Percentiles rank a stretch among this genome's conserved stretches.
Conservation (phyloP, 257 asterid genomes). For the Ballota nigra region DNA sequence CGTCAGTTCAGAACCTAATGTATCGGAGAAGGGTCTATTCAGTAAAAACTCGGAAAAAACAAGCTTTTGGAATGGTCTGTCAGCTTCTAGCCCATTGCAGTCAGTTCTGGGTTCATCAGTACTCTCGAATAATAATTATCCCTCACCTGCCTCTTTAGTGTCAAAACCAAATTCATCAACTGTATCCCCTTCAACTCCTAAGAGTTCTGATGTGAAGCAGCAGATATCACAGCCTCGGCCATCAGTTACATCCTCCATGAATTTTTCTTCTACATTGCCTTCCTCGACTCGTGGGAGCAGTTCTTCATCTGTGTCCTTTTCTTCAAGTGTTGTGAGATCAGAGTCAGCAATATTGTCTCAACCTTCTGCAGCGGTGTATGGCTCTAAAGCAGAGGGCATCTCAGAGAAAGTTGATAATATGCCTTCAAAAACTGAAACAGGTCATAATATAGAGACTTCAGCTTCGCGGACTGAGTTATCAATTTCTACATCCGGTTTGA, state of each 20-base stretch:
- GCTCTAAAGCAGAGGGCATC: conserved; percentile 30
- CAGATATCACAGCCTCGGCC: conserved; percentile 38
- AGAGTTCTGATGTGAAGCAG: conserved; percentile 39
- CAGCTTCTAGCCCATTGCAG: conserved; percentile 33
- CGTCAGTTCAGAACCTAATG: conserved; percentile 33
- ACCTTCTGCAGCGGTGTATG: conserved; percentile 28
- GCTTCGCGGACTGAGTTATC: conserved; percentile 34
- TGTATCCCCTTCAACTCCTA: conserved; percentile 27
- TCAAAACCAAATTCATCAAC: conserved; percentile 42
- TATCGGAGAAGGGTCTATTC: conserved; percentile 35
- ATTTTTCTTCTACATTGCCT: conserved; percentile 33
- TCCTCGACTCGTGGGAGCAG: conserved; percentile 27
- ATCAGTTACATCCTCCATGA: conserved; percentile 28
- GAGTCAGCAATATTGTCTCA: conserved; percentile 34
- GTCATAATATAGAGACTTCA: conserved; percentile 32
- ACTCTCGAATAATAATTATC: conserved; percentile 27
- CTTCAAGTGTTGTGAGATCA: conserved; percentile 27
- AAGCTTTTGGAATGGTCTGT: conserved; percentile 23
- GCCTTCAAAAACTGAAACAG: conserved; percentile 33
- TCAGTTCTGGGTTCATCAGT: conserved; percentile 33
- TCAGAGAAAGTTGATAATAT: conserved; percentile 25
- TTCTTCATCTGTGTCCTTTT: conserved; percentile 30
- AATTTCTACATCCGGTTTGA: conserved; percentile 27
- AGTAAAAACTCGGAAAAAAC: conserved; percentile 29
- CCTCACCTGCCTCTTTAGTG: conserved; percentile 34